Conservation (phyloP, 129 eudicot species). For the Escallonia herrerae region DNA sequence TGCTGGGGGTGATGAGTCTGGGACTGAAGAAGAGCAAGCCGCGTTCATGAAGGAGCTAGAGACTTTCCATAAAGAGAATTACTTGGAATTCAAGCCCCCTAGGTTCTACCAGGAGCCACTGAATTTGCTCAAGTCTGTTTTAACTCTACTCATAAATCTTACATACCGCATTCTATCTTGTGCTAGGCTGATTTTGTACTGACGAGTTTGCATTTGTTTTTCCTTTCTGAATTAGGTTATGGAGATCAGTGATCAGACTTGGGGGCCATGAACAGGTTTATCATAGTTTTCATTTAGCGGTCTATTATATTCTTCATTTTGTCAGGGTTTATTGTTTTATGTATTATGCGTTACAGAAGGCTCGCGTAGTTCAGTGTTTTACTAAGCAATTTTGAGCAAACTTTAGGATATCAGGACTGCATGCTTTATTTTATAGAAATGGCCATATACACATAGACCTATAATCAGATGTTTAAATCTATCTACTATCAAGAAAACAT, state of each 20-base stretch:
- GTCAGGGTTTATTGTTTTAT: not conserved
- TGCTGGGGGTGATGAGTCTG: slow-evolving; percentile 60
- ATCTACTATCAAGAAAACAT: too few species aligned
- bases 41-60: slow-evolving; percentile 75
- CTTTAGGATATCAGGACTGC: not conserved
- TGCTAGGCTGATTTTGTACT: not conserved
- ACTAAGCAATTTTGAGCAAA: not conserved
- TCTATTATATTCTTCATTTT: slow-evolving; percentile 7
- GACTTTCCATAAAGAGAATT: slow-evolving; percentile 60
- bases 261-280: slow-evolving; percentile 91
- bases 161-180: too few species aligned
- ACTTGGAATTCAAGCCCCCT: slow-evolving; percentile 77
- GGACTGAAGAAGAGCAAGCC: slow-evolving; percentile 75
- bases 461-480: too few species aligned
- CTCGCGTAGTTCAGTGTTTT: not conserved
- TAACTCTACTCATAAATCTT: not conserved
- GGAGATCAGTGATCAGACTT: slow-evolving; percentile 77
- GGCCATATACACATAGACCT: too few species aligned
- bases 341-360: not conserved
- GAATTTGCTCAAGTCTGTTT: slow-evolving; percentile 75
- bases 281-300: slow-evolving; percentile 4
- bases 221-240: slow-evolving; percentile 46
- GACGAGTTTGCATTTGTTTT: not conserved
- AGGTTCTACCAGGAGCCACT: slow-evolving; percentile 76
- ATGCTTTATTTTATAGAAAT: not conserved